A percentile compares a stretch with the other conserved stretches of the same genome.
Evolutionary conservation across 371 early-diverging fungal species (phyloP).

Genomic region (Sporodiniella umbellata): DNA sequence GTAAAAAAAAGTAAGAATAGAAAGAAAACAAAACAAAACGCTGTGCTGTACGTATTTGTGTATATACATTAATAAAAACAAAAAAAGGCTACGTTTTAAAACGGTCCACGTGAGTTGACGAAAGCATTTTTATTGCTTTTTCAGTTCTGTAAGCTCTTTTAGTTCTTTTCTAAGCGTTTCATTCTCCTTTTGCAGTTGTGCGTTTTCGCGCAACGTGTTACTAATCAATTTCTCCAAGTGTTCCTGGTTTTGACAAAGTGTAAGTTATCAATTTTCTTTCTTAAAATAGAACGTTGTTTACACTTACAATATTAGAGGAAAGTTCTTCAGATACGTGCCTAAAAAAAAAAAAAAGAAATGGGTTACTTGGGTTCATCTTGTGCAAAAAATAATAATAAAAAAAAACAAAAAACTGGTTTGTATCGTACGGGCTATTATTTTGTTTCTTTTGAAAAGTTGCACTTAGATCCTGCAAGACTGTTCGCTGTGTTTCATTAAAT

Average conservation of each 20-base stretch:
- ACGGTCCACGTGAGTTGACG: background rate
- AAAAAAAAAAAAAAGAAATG: too few species aligned
- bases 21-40: conserved; percentile 1
- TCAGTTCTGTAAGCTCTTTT: conserved; percentile 11
- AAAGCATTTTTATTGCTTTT: background rate
- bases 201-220: conserved; percentile 45
- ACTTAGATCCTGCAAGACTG: conserved; percentile 31
- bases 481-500: conserved; percentile 31
- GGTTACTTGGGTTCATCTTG: too few species aligned
- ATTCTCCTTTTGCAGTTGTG: conserved; percentile 45
- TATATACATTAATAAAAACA: background rate
- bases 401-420: background rate
- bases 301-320: background rate
- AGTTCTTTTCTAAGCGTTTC: conserved; percentile 18
- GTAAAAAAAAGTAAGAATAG: background rate
- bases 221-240: conserved; percentile 46
- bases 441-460: conserved; percentile 2
- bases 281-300: background rate
- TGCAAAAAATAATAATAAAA: background rate
- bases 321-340: background rate
- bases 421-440: too few species aligned
- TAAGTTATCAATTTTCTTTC: background rate
- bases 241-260: conserved; percentile 16
- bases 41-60: background rate
- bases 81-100: background rate